Evolutionary conservation across 768 basidiomycete species (phyloP).

Genomic region (Russula sp.): DNA sequence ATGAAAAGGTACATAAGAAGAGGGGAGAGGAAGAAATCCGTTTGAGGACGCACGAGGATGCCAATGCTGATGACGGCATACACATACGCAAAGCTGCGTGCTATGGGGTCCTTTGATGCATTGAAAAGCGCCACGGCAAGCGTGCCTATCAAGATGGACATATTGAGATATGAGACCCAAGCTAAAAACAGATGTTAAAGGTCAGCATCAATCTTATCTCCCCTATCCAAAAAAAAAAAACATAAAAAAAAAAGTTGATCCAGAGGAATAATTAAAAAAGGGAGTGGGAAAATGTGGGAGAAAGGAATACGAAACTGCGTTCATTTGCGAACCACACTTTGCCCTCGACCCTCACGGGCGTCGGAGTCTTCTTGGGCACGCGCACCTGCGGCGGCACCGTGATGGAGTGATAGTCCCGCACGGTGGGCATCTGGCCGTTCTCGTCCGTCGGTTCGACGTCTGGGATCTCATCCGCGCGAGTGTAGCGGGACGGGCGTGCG

Average conservation of each 20-base stretch:
- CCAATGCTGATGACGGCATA: slow-evolving; percentile 77
- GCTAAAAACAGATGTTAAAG: slow-evolving; percentile 38
- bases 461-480: slow-evolving; percentile 68
- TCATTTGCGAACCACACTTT: slow-evolving; percentile 99
- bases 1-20: not conserved
- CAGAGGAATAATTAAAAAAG: not conserved
- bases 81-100: slow-evolving; percentile 68
- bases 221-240: not conserved
- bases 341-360: slow-evolving; percentile 79
- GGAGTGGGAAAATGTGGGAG: not conserved
- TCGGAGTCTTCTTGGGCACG: slow-evolving; percentile 76
- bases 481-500: slow-evolving; percentile 40
- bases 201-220: not conserved
- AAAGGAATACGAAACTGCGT: slow-evolving; percentile 45
- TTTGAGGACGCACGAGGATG: slow-evolving; percentile 44
- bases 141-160: slow-evolving; percentile 74
- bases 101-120: slow-evolving; percentile 60
- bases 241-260: not conserved
- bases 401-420: slow-evolving; percentile 72
- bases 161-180: slow-evolving; percentile 90
- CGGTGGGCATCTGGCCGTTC: slow-evolving; percentile 48
- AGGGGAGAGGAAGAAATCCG: not conserved
- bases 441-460: slow-evolving; percentile 41
- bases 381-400: slow-evolving; percentile 57
- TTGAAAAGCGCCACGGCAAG: slow-evolving; percentile 87